Conservation (phyloP, 164 flowering plant genomes). For the Magnolia changhungtana region DNA sequence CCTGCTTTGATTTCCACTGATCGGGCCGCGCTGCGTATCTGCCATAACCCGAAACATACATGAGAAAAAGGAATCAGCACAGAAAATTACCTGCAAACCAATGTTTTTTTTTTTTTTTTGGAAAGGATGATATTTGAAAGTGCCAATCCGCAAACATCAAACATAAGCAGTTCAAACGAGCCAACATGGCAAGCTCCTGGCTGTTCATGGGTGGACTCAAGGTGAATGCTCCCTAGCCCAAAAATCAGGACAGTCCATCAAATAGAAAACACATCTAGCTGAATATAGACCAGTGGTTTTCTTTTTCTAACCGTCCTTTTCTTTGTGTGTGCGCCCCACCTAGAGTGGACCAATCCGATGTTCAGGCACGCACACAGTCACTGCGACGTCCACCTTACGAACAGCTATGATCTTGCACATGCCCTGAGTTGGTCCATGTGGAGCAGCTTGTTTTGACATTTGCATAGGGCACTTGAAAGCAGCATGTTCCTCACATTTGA, state of each 20-base stretch:
- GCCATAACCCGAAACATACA: constrained; percentile 5
- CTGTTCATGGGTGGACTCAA: not conserved
- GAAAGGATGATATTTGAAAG: not conserved
- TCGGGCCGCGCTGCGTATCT: constrained; percentile 66
- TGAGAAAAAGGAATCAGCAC: not conserved
- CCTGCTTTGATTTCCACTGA: constrained; percentile 77
- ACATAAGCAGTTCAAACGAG: not conserved
- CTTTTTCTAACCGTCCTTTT: not conserved
- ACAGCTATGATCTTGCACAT: no score
- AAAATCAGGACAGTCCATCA: not conserved
- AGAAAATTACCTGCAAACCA: not conserved
- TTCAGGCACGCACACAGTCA: not conserved
- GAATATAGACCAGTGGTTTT: not conserved
- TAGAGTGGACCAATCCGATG: not conserved
- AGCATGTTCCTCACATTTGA: not conserved
- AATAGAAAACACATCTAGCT: not conserved
- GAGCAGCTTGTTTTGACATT: no score
- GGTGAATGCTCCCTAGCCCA: not conserved
- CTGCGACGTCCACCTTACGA: not conserved
- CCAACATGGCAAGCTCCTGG: not conserved
- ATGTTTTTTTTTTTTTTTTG: not conserved
- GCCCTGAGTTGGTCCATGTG: no score
- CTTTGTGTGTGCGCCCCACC: not conserved
- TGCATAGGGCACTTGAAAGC: not conserved
- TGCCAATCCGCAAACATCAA: not conserved